Percentiles rank a stretch among this genome's conserved stretches.
Evolutionary conservation across 176 grass and related monocot species (phyloP).

Genomic region (Elymus sibiricus): DNA sequence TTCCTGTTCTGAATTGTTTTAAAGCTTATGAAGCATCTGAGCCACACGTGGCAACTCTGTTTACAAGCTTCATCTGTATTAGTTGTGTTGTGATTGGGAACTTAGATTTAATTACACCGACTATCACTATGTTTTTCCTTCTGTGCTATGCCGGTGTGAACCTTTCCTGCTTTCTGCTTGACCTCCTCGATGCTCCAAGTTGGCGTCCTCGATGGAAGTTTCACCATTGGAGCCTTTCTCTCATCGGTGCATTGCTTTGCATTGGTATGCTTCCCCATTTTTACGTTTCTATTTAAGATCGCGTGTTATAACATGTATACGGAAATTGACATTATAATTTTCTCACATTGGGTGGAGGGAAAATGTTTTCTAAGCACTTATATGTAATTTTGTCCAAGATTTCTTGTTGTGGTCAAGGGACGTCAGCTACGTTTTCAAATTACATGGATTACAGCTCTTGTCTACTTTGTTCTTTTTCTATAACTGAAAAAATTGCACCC

Average conservation of each 20-base stretch:
- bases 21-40: slow-evolving; percentile 81
- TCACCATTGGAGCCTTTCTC: slow-evolving; percentile 93
- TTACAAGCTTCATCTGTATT: slow-evolving; percentile 90
- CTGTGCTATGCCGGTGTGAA: slow-evolving; percentile 96
- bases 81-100: slow-evolving; percentile 88
- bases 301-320: neutral
- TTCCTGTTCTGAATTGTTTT: slow-evolving; percentile 88
- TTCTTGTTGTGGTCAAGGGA: neutral
- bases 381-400: neutral
- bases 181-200: slow-evolving; percentile 97
- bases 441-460: neutral
- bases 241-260: slow-evolving; percentile 82
- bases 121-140: slow-evolving; percentile 99
- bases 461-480: neutral
- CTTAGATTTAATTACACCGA: slow-evolving; percentile 89
- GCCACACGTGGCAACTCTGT: slow-evolving; percentile 82
- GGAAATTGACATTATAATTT: neutral
- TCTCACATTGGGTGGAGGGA: neutral
- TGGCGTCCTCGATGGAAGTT: slow-evolving; percentile 98
- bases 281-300: neutral
- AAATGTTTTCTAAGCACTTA: neutral
- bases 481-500: neutral
- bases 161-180: slow-evolving; percentile 88
- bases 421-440: neutral
- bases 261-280: slow-evolving; percentile 60